Evolutionary conservation across 2,329 filamentous ascomycete species (phyloP).

Genomic region (Ploettnerulaceae sp.): DNA sequence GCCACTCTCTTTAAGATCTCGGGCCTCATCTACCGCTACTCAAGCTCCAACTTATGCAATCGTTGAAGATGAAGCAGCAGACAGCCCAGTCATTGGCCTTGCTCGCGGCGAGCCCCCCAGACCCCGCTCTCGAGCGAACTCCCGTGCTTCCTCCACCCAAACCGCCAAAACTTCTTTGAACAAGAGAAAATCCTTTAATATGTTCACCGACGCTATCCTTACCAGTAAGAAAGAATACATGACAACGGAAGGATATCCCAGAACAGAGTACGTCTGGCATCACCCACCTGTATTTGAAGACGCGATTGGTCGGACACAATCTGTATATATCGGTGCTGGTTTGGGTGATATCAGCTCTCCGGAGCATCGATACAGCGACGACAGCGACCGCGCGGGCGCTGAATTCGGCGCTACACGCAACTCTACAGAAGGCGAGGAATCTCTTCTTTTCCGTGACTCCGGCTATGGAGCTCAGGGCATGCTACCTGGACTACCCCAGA

Average conservation of each 20-base stretch:
- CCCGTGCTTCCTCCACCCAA: slow-evolving; percentile 4
- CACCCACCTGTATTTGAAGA: slow-evolving; percentile 28
- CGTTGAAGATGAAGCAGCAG: slow-evolving; percentile 13
- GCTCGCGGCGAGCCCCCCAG: slow-evolving; percentile 12
- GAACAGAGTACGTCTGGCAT: slow-evolving; percentile 30
- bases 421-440: slow-evolving; percentile 11
- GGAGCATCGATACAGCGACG: slow-evolving; percentile 8
- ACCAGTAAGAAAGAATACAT: slow-evolving; percentile 26
- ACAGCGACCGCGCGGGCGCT: slow-evolving; percentile 3
- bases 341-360: slow-evolving; percentile 11
- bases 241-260: slow-evolving; percentile 22
- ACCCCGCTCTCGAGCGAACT: slow-evolving; percentile 6
- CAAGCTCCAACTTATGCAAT: not conserved
- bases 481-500: slow-evolving; percentile 18
- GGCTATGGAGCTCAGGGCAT: slow-evolving; percentile 23
- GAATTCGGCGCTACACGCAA: not conserved
- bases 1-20: not conserved
- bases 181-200: not conserved
- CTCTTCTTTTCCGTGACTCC: slow-evolving; percentile 17
- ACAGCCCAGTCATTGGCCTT: slow-evolving; percentile 15
- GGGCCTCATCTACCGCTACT: not conserved
- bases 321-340: slow-evolving; percentile 18
- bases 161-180: not conserved
- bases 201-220: slow-evolving; percentile 20
- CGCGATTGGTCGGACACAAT: slow-evolving; percentile 13